phyloP scores from a whole-genome alignment of 768 basidiomycete species.

The Amanita fuliginea region DNA sequence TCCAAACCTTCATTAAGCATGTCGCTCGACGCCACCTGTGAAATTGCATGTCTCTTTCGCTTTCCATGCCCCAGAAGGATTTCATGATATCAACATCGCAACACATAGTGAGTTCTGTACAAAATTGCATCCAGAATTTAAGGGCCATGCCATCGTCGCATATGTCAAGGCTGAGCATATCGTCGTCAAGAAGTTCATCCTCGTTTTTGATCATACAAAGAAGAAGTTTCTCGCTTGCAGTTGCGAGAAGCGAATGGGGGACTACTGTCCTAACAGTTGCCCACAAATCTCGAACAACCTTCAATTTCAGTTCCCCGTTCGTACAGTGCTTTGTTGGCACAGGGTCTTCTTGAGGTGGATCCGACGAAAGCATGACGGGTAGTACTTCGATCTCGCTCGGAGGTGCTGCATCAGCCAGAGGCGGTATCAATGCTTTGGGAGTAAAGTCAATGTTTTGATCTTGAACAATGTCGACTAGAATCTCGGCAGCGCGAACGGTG shows the following conservation, averaged over 20 bases:
- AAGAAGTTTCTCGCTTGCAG: constrained; percentile 36
- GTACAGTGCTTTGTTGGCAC: constrained; percentile 6
- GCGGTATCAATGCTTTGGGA: constrained; percentile 11
- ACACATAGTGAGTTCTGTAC: constrained; percentile 39
- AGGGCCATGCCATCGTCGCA: constrained; percentile 21
- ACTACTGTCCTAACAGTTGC: constrained; percentile 28
- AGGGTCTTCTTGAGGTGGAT: constrained; percentile 17
- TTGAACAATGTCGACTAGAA: constrained; percentile 38
- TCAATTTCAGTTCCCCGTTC: constrained; percentile 42
- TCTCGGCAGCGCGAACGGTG: constrained; percentile 24
- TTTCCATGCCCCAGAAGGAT: constrained; percentile 40
- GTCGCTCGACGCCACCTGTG: constrained; percentile 28
- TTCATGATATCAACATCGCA: constrained; percentile 37
- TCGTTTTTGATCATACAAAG: constrained; percentile 38
- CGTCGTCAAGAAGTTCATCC: constrained; percentile 29
- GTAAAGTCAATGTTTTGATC: constrained; percentile 35
- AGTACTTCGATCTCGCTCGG: constrained; percentile 2
- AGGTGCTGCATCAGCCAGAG: constrained; percentile 9
- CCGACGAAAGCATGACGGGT: background rate
- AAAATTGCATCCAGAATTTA: constrained; percentile 48
- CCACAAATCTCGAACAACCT: constrained; percentile 52
- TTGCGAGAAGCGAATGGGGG: constrained; percentile 27
- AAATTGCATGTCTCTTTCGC: constrained; percentile 7
- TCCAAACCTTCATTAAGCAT: constrained; percentile 44
- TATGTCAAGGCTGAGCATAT: constrained; percentile 9